phyloP scores from a whole-genome alignment of 257 asterid genomes.

The Gardenia jasminoides region DNA sequence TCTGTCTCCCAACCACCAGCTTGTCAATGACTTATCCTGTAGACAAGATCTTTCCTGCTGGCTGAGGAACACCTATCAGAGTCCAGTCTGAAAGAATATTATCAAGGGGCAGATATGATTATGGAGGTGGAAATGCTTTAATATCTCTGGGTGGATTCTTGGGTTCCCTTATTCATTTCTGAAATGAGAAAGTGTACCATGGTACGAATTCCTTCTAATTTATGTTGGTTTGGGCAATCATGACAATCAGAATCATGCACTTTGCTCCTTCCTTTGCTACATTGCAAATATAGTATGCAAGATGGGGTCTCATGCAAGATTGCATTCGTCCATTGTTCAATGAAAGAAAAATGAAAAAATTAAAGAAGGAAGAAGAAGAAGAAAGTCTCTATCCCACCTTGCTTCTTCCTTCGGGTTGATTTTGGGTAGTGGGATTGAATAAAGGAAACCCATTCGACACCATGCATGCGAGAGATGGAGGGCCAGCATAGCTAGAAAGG shows the following conservation, averaged over 20 bases:
- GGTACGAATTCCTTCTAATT: not conserved
- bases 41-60: not conserved
- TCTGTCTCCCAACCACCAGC: not conserved
- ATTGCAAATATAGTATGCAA: not conserved
- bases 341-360: not conserved
- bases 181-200: not conserved
- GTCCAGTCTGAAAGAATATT: not conserved
- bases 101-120: not conserved
- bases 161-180: not conserved
- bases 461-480: too few relatives aligned
- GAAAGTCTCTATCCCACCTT: not conserved
- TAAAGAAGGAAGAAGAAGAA: too few relatives aligned
- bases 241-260: not conserved
- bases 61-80: conserved; percentile 1
- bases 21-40: not conserved
- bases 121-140: too few relatives aligned
- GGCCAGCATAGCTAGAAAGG: too few relatives aligned
- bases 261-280: not conserved
- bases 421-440: too few relatives aligned
- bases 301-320: not conserved
- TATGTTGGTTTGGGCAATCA: not conserved
- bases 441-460: too few relatives aligned
- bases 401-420: too few relatives aligned
- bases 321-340: not conserved
- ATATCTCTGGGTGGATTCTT: not conserved